Evolutionary conservation across 352 stramenopile species (phyloP), one percentile per base, ranked within the genome.

Genomic region (Pythium monospermum): DNA sequence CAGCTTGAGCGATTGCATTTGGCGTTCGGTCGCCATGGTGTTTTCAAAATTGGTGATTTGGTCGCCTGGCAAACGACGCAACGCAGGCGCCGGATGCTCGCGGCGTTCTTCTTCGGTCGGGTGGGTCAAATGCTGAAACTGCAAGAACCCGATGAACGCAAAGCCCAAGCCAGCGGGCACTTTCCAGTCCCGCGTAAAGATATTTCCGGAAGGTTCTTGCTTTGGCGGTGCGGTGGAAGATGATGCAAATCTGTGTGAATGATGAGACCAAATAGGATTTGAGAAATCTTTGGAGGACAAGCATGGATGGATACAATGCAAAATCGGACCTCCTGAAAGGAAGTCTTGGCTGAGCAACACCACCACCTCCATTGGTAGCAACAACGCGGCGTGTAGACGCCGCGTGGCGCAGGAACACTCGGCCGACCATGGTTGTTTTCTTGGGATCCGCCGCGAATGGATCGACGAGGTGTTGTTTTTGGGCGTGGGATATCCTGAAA

Each of bases 1-100:
- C 23, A 91, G 49, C 44, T 91, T 87, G 30, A 94, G 53, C 37
- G 75, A 85, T 59, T 85, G 66, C 49, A 92, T 53, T 61, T 91
- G 77, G 7, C 73, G 59, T 35, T 89, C 59, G 3, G 77, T 87
- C 42, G 72, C 75, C 76, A 90, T 88, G 18, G 57, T 42, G 36
- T 36, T 30, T 37, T 65, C 57, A 37, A 65, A 65, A 3, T 35
- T 35, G 30, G 35, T 6, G 26, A 49, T 65, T 1, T 35, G 27
- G 1, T 55, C 22, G 5, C 57, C 69, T 4, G 76, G 72, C 22
- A 90, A 61, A 26, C 78, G 69, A 18, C 49, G 49, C 26, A 87
- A 49, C 16, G 69, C 76, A 13, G 52, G 58, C 18, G 75, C 79
- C 2, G 68, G 73, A 40, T 84, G 57, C 35, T 18, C 26, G n/a